Percentiles rank a stretch among this genome's conserved stretches.
These are phyloP conservation scores for Casaregolazyma suthepensis DNA, from an alignment of 1,139 yeast genomes.

Conservation along the genomic window DNA sequence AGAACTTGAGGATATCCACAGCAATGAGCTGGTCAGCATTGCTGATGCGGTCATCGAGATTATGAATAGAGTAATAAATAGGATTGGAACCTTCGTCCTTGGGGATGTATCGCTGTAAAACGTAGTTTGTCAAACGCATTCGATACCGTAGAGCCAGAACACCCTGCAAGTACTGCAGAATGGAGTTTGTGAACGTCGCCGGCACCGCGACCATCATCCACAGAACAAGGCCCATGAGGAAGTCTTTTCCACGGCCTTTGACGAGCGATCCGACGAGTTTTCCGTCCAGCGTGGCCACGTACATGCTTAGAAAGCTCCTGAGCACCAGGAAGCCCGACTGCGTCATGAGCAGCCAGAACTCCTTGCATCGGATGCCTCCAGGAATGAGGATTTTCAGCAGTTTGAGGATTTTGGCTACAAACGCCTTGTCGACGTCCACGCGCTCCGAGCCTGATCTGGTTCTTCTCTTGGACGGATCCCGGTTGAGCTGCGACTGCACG, in stretches of 20 bases:
- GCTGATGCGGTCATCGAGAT: constrained; percentile 52
- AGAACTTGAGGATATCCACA: constrained; percentile 70
- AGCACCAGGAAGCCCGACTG: constrained; percentile 60
- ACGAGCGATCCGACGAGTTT: constrained; percentile 76
- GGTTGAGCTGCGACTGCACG: not conserved
- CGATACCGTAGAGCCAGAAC: constrained; percentile 63
- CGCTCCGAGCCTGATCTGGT: constrained; percentile 8
- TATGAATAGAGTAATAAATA: constrained; percentile 49
- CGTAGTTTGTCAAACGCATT: constrained; percentile 54
- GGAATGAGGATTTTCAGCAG: constrained; percentile 35
- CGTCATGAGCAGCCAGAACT: constrained; percentile 39
- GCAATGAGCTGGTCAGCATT: constrained; percentile 84
- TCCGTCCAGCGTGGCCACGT: constrained; percentile 87
- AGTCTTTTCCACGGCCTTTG: constrained; percentile 58
- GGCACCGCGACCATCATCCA: constrained; percentile 91
- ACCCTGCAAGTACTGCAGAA: constrained; percentile 66
- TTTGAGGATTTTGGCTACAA: constrained; percentile 26
- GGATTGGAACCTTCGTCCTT: constrained; percentile 19
- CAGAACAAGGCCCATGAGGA: constrained; percentile 55
- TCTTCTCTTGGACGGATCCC: constrained; percentile 8
- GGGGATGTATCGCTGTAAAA: constrained; percentile 66
- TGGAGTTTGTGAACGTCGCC: constrained; percentile 72
- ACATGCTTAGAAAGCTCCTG: constrained; percentile 70
- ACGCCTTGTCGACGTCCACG: constrained; percentile 33
- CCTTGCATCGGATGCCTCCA: constrained; percentile 29